These are phyloP conservation scores for Lasiosphaeria miniovina DNA, from an alignment of 495 filamentous ascomycete species.

Conservation along the genomic window DNA sequence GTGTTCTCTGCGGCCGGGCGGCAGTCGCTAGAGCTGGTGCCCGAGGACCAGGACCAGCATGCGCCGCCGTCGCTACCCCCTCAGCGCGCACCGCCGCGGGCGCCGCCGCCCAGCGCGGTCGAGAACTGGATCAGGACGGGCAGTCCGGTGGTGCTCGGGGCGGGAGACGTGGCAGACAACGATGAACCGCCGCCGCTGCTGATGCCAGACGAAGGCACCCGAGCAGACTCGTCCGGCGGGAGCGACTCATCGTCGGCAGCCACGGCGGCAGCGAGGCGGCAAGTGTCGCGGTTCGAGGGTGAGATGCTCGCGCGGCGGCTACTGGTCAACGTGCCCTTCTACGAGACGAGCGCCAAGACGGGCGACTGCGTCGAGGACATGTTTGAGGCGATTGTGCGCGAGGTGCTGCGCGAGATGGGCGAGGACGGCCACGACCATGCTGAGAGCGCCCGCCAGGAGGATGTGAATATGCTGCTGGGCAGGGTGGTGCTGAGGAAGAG, in stretches of 20 bases:
- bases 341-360: slow-evolving; percentile 27
- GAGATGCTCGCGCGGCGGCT: slow-evolving; percentile 17
- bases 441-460: not conserved
- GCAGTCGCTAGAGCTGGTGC: slow-evolving; percentile 5
- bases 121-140: slow-evolving; percentile 18
- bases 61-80: slow-evolving; percentile 3
- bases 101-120: slow-evolving; percentile 8
- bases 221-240: slow-evolving; percentile 4
- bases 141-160: not conserved
- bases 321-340: slow-evolving; percentile 20
- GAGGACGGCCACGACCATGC: not conserved
- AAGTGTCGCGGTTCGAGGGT: slow-evolving; percentile 22
- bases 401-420: slow-evolving; percentile 20
- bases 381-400: slow-evolving; percentile 25
- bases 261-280: slow-evolving; percentile 9
- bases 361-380: slow-evolving; percentile 26
- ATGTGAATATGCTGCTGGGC: not conserved
- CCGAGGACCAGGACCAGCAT: not conserved
- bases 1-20: not conserved
- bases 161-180: not conserved
- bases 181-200: not conserved
- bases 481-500: not conserved
- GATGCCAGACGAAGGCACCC: slow-evolving; percentile 8
- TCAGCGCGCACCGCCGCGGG: not conserved
- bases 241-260: slow-evolving; percentile 1